Conservation (phyloP, 495 filamentous ascomycete species). For the Neohortaea acidophila region DNA sequence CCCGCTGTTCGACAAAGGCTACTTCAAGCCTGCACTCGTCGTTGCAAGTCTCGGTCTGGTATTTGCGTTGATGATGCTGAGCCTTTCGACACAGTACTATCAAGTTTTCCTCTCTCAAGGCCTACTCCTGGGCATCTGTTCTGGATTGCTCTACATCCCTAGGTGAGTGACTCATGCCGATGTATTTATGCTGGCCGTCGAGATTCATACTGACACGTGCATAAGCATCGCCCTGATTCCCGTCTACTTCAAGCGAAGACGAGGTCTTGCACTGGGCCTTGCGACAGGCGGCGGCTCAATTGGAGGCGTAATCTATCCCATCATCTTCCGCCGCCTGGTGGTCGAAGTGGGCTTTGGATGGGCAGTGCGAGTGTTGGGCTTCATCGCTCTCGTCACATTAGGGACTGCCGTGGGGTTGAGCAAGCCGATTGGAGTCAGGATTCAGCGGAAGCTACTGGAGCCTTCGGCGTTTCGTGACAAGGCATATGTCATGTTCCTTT, state of each 20-base stretch:
- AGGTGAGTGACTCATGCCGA: too few species aligned
- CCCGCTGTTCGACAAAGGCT: constrained; percentile 21
- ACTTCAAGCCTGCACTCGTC: constrained; percentile 32
- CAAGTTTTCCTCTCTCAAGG: constrained; percentile 38
- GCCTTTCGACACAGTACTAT: constrained; percentile 45
- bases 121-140: constrained; percentile 29
- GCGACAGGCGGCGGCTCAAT: constrained; percentile 30
- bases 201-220: too few species aligned
- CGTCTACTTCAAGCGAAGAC: constrained; percentile 31
- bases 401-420: constrained; percentile 21
- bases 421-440: neutral
- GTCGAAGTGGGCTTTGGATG: constrained; percentile 49
- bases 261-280: constrained; percentile 37
- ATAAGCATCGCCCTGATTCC: constrained; percentile 33
- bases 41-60: constrained; percentile 44
- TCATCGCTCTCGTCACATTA: constrained; percentile 27
- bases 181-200: too few species aligned
- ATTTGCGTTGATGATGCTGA: constrained; percentile 63
- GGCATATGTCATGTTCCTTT: constrained; percentile 24
- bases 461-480: constrained; percentile 24
- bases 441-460: constrained; percentile 22
- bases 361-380: constrained; percentile 41
- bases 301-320: constrained; percentile 66
- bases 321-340: constrained; percentile 55
- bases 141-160: constrained; percentile 37